A percentile compares a stretch with the other conserved stretches of the same genome.
These are phyloP conservation scores for Gonium pectorale DNA, from an alignment of 139 green algal genomes.

Conservation along the genomic window DNA sequence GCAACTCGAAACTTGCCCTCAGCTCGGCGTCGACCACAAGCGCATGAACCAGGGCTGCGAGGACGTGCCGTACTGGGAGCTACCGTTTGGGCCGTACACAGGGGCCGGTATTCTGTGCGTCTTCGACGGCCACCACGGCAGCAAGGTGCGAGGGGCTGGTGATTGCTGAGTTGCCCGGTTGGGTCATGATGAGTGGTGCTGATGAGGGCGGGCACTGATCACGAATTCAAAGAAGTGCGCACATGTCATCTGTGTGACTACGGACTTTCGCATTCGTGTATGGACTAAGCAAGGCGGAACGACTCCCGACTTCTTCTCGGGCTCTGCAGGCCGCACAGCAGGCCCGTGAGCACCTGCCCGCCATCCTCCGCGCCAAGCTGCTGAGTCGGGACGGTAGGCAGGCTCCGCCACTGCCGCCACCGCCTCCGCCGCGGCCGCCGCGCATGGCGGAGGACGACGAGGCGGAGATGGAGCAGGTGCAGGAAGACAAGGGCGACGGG, in stretches of 20 bases:
- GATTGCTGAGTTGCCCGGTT: too few species aligned
- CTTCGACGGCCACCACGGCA: constrained; percentile 69
- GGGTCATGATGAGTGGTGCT: too few species aligned
- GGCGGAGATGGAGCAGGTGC: neutral
- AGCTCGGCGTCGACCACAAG: constrained; percentile 56
- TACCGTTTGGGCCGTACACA: constrained; percentile 45
- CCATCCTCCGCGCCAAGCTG: constrained; percentile 23
- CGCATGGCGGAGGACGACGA: constrained; percentile 1
- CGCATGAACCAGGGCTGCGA: constrained; percentile 53
- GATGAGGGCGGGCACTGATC: too few species aligned
- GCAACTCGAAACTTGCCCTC: too few species aligned
- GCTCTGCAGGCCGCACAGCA: constrained; percentile 11
- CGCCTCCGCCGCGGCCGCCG: neutral
- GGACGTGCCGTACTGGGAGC: constrained; percentile 62
- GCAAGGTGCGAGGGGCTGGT: constrained; percentile 27
- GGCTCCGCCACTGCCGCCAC: constrained; percentile 15
- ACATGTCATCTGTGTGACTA: too few species aligned
- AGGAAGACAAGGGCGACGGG: neutral
- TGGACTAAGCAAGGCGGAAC: too few species aligned
- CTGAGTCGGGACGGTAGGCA: constrained; percentile 18
- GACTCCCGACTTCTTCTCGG: too few species aligned
- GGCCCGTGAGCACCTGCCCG: constrained; percentile 3
- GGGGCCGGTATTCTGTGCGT: constrained; percentile 44
- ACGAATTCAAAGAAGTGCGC: too few species aligned
- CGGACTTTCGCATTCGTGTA: too few species aligned